A percentile compares a stretch with the other conserved stretches of the same genome.
phyloP scores from a whole-genome alignment of 169 alveolate species.

The Plasmodium coatneyi region DNA sequence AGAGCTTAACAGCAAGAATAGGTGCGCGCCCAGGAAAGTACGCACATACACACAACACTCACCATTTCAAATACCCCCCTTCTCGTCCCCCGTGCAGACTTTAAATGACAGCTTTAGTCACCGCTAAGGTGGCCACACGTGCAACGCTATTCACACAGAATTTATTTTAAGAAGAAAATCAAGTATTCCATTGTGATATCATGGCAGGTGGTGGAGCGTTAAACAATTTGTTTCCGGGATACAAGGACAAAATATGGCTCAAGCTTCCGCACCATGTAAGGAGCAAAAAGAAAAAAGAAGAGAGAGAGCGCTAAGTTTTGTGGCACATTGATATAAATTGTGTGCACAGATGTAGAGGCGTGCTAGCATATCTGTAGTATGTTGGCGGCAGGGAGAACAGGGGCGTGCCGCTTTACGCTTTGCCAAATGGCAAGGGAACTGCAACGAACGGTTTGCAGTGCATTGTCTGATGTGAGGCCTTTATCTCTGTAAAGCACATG shows the following conservation, averaged over 20 bases:
- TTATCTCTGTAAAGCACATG: not conserved
- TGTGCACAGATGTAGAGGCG: not conserved
- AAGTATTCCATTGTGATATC: not conserved
- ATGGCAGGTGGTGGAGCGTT: slow-evolving; percentile 91
- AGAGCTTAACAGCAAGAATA: not conserved
- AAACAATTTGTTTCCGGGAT: slow-evolving; percentile 89
- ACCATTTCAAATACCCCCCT: not conserved
- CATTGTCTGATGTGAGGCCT: not conserved
- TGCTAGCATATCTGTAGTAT: not conserved
- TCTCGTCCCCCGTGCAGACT: not conserved
- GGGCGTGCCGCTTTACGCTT: not conserved
- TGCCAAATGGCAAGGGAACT: not conserved
- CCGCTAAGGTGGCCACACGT: not conserved
- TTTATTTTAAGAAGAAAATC: not conserved
- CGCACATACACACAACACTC: not conserved
- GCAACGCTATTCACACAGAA: not conserved
- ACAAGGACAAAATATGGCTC: slow-evolving; percentile 89
- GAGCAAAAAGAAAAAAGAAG: not conserved
- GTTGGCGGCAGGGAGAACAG: not conserved
- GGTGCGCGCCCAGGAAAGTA: not conserved
- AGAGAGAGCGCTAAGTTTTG: not conserved
- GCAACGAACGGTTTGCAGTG: not conserved
- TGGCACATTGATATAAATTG: not conserved
- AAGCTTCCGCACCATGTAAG: slow-evolving; percentile 87
- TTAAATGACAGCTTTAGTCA: slow-evolving; percentile 45